These are phyloP conservation scores for Coemansia sp. DNA, from an alignment of 192 early-diverging fungal species.

Conservation along the genomic window DNA sequence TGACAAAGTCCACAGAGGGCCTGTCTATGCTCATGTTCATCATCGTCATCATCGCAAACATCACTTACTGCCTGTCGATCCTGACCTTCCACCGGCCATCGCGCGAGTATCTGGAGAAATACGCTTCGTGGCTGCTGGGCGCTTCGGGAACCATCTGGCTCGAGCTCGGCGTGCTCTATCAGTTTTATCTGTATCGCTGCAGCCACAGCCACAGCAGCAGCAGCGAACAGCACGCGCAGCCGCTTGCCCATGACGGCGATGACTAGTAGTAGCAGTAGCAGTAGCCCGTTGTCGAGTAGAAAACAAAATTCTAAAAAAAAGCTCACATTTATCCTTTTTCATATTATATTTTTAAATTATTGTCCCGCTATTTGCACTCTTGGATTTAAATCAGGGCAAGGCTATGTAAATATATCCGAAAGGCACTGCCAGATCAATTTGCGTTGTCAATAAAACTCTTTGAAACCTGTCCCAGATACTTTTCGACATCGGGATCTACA, in stretches of 20 bases:
- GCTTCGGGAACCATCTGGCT: constrained; percentile 66
- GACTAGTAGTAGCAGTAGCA: too few relatives aligned
- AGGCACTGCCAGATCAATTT: constrained; percentile 72
- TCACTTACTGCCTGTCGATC: constrained; percentile 60
- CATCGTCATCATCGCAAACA: constrained; percentile 71
- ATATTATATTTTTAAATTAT: too few relatives aligned
- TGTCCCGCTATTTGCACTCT: too few relatives aligned
- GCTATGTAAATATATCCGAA: too few relatives aligned
- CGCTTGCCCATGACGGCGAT: too few relatives aligned
- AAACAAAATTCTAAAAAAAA: too few relatives aligned
- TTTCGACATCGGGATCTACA: not conserved
- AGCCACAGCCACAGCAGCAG: constrained; percentile 2
- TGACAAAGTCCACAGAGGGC: constrained; percentile 66
- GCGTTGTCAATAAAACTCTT: constrained; percentile 60
- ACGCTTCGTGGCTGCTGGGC: constrained; percentile 70
- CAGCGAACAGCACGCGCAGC: too few relatives aligned
- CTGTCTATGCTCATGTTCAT: constrained; percentile 76
- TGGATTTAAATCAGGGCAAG: too few relatives aligned
- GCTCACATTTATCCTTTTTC: too few relatives aligned
- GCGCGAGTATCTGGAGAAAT: constrained; percentile 58
- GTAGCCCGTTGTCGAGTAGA: too few relatives aligned
- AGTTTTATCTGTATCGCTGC: constrained; percentile 59
- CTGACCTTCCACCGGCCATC: constrained; percentile 62
- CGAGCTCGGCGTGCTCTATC: constrained; percentile 69
- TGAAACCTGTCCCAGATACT: constrained; percentile 18